These are phyloP conservation scores for Pythium utonaiense DNA, from an alignment of 352 stramenopile species.

Conservation along the genomic window DNA sequence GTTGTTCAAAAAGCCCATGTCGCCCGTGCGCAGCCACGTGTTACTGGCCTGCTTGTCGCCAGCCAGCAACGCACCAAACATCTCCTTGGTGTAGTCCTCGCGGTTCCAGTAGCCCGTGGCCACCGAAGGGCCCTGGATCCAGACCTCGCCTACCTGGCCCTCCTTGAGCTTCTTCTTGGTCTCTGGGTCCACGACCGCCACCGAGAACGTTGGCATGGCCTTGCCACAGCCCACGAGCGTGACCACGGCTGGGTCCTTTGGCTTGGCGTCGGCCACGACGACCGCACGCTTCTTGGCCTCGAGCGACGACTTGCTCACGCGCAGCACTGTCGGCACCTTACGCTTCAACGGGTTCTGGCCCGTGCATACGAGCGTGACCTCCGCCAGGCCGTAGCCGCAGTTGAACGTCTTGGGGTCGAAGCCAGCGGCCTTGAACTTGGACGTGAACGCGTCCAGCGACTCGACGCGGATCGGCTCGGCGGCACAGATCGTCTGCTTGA, in stretches of 20 bases:
- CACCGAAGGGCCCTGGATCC: conserved; percentile 84
- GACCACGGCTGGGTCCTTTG: conserved; percentile 34
- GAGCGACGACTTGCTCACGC: conserved; percentile 58
- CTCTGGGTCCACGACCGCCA: conserved; percentile 66
- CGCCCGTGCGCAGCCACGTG: conserved; percentile 57
- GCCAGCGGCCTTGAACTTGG: conserved; percentile 50
- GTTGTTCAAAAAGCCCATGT: conserved; percentile 70
- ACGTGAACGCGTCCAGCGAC: conserved; percentile 69
- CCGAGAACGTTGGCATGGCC: conserved; percentile 67
- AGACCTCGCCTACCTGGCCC: conserved; percentile 89
- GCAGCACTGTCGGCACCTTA: conserved; percentile 54
- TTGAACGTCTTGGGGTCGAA: conserved; percentile 79
- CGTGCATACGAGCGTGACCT: conserved; percentile 79
- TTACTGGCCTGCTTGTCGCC: conserved; percentile 36
- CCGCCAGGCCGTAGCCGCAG: conserved; percentile 74
- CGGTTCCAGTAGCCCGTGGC: conserved; percentile 73
- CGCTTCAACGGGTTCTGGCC: conserved; percentile 55
- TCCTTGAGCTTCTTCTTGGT: conserved; percentile 47
- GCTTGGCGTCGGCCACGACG: conserved; percentile 25
- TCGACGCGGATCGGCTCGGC: conserved; percentile 79
- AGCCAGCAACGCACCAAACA: conserved; percentile 56
- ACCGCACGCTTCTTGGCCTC: conserved; percentile 51
- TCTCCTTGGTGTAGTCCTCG: conserved; percentile 59
- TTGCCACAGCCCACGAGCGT: conserved; percentile 80
- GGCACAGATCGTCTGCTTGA: conserved; percentile 78